These are phyloP conservation scores for Annulohypoxylon maeteangense DNA, from an alignment of 495 filamentous ascomycete species.

Conservation along the genomic window DNA sequence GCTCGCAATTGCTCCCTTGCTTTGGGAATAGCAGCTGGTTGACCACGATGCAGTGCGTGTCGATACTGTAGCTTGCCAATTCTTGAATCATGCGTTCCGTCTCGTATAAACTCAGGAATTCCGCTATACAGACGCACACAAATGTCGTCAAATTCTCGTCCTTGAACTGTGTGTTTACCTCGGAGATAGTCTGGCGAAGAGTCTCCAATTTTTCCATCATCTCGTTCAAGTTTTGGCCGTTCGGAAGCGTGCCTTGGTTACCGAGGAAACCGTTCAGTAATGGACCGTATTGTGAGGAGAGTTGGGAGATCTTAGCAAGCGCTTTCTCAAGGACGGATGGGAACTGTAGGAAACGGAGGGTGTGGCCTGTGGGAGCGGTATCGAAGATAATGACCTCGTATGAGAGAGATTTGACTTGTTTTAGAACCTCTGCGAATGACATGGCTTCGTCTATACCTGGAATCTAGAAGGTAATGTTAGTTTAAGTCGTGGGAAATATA, in stretches of 20 bases:
- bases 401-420: conserved; percentile 98
- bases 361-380: conserved; percentile 98
- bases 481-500: conserved; percentile 22
- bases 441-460: conserved; percentile 99
- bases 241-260: conserved; percentile 80
- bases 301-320: conserved; percentile 92
- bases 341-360: conserved; percentile 98
- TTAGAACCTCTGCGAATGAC: conserved; percentile 98
- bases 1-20: conserved; percentile 85
- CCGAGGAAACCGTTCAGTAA: conserved; percentile 95
- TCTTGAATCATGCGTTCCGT: conserved; percentile 99
- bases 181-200: conserved; percentile 88
- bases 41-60: conserved; percentile 97
- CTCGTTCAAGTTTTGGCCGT: conserved; percentile 89
- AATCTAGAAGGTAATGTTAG: conserved; percentile 66
- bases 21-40: conserved; percentile 97
- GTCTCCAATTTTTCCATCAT: conserved; percentile 94
- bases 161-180: conserved; percentile 99
- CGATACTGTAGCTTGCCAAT: conserved; percentile 90
- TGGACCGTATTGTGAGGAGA: conserved; percentile 92
- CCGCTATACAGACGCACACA: conserved; percentile 97
- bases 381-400: conserved; percentile 99
- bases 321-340: conserved; percentile 98
- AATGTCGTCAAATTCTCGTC: conserved; percentile 96
- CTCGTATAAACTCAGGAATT: conserved; percentile 97